These are phyloP conservation scores for Candida sithepensis DNA, from an alignment of 805 yeast genomes.

Conservation along the genomic window DNA sequence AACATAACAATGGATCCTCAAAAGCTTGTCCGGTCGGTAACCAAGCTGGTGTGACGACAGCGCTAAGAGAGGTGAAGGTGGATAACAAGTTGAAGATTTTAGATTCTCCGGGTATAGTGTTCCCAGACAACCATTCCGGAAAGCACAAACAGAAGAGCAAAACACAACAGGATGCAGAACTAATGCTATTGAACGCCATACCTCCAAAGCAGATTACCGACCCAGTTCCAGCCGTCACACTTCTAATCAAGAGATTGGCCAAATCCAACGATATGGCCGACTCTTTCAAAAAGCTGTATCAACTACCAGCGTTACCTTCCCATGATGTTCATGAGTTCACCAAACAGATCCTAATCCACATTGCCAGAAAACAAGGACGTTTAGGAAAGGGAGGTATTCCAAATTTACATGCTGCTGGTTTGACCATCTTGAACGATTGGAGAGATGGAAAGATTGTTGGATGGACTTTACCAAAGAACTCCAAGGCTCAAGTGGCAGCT, in stretches of 20 bases:
- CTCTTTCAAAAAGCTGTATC: conserved; percentile 67
- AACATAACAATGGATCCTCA: conserved; percentile 68
- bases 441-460: conserved; percentile 92
- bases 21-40: conserved; percentile 95
- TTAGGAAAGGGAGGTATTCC: conserved; percentile 92
- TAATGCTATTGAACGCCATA: conserved; percentile 81
- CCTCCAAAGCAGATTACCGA: conserved; percentile 84
- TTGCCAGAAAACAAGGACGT: conserved; percentile 90
- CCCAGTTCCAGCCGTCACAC: conserved; percentile 76
- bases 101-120: conserved; percentile 97
- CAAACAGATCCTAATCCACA: conserved; percentile 83
- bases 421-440: conserved; percentile 87
- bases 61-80: conserved; percentile 85
- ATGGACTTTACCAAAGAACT: conserved; percentile 71
- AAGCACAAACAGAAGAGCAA: conserved; percentile 38
- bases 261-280: conserved; percentile 75
- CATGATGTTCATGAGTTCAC: conserved; percentile 70
- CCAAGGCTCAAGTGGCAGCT: conserved; percentile 34
- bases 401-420: conserved; percentile 80
- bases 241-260: conserved; percentile 71
- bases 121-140: conserved; percentile 51
- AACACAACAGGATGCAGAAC: conserved; percentile 77
- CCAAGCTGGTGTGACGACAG: conserved; percentile 95
- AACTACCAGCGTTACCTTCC: conserved; percentile 76
- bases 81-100: conserved; percentile 84